Percentiles rank a stretch among this genome's conserved stretches.
Evolutionary conservation across 140 eudicot genomes (phyloP).

Genomic region (Anethum foeniculum): DNA sequence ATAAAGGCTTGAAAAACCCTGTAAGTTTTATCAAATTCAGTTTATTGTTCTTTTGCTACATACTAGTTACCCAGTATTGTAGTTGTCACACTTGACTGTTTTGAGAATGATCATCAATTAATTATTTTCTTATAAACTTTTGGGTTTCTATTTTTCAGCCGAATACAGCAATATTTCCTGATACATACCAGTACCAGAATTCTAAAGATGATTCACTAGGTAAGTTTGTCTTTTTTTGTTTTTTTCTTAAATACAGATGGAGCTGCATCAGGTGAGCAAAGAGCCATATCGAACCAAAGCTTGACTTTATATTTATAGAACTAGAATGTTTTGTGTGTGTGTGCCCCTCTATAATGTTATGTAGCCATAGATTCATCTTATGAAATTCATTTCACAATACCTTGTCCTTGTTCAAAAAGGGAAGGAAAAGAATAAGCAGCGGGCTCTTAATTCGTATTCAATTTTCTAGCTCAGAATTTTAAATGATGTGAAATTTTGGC

Average conservation of each 20-base stretch:
- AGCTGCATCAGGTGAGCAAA: background rate
- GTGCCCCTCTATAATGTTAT: background rate
- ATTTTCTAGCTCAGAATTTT: background rate
- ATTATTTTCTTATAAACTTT: background rate
- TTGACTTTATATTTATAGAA: background rate
- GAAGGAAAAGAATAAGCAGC: background rate
- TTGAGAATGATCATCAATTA: background rate
- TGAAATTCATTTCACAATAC: background rate
- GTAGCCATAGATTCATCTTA: background rate
- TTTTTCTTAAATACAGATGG: background rate
- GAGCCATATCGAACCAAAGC: background rate
- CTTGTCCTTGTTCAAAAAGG: background rate
- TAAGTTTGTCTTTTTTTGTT: slow-evolving; percentile 13
- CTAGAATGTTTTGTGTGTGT: background rate
- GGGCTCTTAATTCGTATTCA: background rate
- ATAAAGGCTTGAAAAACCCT: slow-evolving; percentile 76
- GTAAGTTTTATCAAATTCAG: slow-evolving; percentile 25
- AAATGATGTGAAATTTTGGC: background rate
- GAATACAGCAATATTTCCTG: slow-evolving; percentile 67
- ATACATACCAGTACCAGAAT: slow-evolving; percentile 38
- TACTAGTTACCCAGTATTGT: background rate
- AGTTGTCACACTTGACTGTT: too few relatives aligned
- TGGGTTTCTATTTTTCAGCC: slow-evolving; percentile 42
- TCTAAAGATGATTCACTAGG: slow-evolving; percentile 54
- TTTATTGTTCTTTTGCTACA: background rate